Conservation (phyloP, 1,139 yeast species). For the Pichia sp. region DNA sequence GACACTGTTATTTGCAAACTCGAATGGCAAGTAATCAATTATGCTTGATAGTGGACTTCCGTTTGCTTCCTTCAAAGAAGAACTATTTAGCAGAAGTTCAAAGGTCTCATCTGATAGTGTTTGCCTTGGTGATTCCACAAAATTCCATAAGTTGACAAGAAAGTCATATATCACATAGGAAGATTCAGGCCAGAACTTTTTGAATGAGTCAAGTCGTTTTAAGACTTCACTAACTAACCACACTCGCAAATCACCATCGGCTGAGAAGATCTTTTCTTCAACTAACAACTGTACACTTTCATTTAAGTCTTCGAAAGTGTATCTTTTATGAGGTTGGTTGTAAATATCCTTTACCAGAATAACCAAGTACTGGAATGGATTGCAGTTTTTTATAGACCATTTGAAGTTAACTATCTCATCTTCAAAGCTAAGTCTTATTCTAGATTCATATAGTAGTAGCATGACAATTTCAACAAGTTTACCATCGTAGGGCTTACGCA, state of each 20-base stretch:
- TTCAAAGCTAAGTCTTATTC: background rate
- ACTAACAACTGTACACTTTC: background rate
- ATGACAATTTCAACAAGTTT: background rate
- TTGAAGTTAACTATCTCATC: background rate
- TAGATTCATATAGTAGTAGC: background rate
- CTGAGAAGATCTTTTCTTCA: background rate
- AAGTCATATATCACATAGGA: background rate
- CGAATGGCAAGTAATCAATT: too few species aligned
- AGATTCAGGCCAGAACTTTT: background rate
- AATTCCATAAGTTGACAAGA: background rate
- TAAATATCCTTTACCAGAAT: background rate
- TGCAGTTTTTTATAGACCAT: slow-evolving; percentile 3
- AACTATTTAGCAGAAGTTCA: background rate
- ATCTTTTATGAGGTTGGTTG: background rate
- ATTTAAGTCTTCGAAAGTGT: background rate
- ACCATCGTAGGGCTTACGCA: background rate
- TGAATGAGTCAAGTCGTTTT: background rate
- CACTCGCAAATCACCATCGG: background rate
- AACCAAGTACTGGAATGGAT: background rate
- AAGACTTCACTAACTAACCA: background rate
- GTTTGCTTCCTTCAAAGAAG: background rate
- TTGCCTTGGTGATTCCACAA: background rate
- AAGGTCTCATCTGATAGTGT: background rate
- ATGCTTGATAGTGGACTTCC: too few species aligned
- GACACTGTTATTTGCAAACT: too few species aligned